These are phyloP conservation scores for Agaricus blazei DNA, from an alignment of 768 basidiomycete species.

Conservation along the genomic window DNA sequence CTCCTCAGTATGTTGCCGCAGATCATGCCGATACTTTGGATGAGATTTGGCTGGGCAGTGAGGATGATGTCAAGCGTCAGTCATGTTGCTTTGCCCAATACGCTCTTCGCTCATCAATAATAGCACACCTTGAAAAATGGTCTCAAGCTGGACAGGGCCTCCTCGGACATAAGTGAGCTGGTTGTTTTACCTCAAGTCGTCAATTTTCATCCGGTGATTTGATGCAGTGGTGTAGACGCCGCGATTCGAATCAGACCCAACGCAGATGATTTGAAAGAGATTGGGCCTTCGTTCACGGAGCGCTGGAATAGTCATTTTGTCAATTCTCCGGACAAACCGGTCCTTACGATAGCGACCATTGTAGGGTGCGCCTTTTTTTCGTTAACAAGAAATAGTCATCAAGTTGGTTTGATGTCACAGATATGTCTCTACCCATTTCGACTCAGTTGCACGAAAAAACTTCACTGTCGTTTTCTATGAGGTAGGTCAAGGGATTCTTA, in stretches of 20 bases:
- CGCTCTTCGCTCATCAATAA: background rate
- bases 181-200: background rate
- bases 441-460: slow-evolving; percentile 14
- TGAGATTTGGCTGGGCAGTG: slow-evolving; percentile 33
- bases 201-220: background rate
- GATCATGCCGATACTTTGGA: slow-evolving; percentile 48
- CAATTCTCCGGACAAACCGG: slow-evolving; percentile 50
- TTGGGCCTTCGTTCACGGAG: slow-evolving; percentile 43
- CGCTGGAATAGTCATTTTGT: slow-evolving; percentile 49
- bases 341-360: slow-evolving; percentile 35
- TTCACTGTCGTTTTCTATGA: slow-evolving; percentile 17
- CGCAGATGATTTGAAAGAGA: slow-evolving; percentile 38
- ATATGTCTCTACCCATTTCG: slow-evolving; percentile 13
- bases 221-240: slow-evolving; percentile 43
- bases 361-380: slow-evolving; percentile 29
- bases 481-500: background rate
- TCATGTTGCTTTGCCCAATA: background rate
- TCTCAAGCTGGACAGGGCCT: slow-evolving; percentile 35
- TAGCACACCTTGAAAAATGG: slow-evolving; percentile 23
- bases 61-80: slow-evolving; percentile 36
- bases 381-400: background rate
- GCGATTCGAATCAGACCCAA: slow-evolving; percentile 55
- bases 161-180: slow-evolving; percentile 50
- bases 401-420: slow-evolving; percentile 11
- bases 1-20: slow-evolving; percentile 36